Conservation (phyloP, 176 grass and related monocot genomes). For the Eleusine indica region DNA sequence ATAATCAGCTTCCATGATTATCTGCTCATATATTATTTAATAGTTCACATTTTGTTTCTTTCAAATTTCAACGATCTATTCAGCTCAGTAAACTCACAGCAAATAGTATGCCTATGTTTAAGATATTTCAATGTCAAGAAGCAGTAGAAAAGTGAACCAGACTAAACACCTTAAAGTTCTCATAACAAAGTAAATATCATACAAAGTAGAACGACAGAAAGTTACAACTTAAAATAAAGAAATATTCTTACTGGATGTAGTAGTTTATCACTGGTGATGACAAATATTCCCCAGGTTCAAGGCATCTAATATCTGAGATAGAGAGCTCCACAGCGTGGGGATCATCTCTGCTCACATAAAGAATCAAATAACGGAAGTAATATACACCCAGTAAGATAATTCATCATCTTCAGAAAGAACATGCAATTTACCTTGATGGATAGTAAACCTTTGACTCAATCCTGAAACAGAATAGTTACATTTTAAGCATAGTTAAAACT, state of each 20-base stretch:
- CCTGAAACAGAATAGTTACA: constrained; percentile 48
- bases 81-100: constrained; percentile 4
- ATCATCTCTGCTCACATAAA: constrained; percentile 72
- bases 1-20: background rate
- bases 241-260: constrained; percentile 73
- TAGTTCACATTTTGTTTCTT: constrained; percentile 14
- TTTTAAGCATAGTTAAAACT: constrained; percentile 30
- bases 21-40: background rate
- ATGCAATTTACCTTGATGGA: constrained; percentile 66
- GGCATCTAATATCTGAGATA: constrained; percentile 69
- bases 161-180: constrained; percentile 1
- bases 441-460: constrained; percentile 69
- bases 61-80: constrained; percentile 5
- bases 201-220: constrained; percentile 23
- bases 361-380: constrained; percentile 25
- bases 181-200: constrained; percentile 1
- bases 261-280: constrained; percentile 87
- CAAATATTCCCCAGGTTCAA: constrained; percentile 63
- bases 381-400: background rate
- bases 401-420: constrained; percentile 35
- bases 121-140: constrained; percentile 19
- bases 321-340: constrained; percentile 64
- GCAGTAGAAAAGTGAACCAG: background rate
- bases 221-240: constrained; percentile 13
- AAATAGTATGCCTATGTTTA: constrained; percentile 18